Percentiles rank a stretch among this genome's conserved stretches.
Evolutionary conservation across 768 basidiomycete genomes (phyloP).

Genomic region (Boletus vinaceobasis): DNA sequence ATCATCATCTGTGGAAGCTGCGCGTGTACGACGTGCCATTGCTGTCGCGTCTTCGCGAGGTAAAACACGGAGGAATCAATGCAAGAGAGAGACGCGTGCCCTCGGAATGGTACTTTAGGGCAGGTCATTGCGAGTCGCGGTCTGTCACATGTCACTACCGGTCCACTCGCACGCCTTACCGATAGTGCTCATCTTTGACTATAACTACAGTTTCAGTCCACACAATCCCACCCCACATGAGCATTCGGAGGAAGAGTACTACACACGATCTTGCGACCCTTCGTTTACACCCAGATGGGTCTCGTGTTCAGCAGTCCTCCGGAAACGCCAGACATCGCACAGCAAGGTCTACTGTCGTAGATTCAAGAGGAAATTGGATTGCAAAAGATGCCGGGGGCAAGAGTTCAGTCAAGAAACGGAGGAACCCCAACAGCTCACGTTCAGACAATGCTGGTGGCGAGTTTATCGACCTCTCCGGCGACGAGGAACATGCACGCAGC

Average conservation of each 20-base stretch:
- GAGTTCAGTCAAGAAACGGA: conserved; percentile 38
- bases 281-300: conserved; percentile 63
- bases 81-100: conserved; percentile 17
- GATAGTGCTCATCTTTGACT: background rate
- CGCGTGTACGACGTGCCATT: conserved; percentile 31
- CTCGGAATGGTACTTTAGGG: conserved; percentile 16
- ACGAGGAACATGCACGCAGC: conserved; percentile 11
- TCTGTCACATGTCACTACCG: background rate
- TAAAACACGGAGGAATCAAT: background rate
- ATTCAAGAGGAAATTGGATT: conserved; percentile 60
- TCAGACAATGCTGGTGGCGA: conserved; percentile 27
- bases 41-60: background rate
- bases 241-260: conserved; percentile 42
- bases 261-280: conserved; percentile 64
- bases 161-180: background rate
- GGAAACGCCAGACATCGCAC: conserved; percentile 34
- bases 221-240: conserved; percentile 17
- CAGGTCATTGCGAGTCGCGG: conserved; percentile 16
- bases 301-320: conserved; percentile 50
- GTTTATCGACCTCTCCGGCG: conserved; percentile 20
- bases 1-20: conserved; percentile 9
- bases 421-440: conserved; percentile 12
- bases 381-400: conserved; percentile 63
- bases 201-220: background rate
- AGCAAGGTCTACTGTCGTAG: conserved; percentile 37